These are phyloP conservation scores for Cytospora mali DNA, from an alignment of 2,329 filamentous ascomycete genomes.

Conservation along the genomic window DNA sequence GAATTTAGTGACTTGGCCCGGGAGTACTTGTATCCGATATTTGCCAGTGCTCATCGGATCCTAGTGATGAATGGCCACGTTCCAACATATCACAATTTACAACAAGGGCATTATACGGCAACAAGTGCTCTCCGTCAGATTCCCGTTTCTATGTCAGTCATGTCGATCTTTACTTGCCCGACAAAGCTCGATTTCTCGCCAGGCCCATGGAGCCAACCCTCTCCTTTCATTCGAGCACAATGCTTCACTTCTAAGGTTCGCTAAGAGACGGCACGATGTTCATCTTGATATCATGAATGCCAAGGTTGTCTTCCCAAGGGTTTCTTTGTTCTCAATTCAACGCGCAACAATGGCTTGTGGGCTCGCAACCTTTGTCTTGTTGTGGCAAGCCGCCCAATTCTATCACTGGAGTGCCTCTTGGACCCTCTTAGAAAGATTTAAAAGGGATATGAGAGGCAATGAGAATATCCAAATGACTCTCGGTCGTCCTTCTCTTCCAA, in stretches of 20 bases:
- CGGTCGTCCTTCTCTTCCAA: neutral
- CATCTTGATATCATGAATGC: neutral
- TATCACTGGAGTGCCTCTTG: neutral
- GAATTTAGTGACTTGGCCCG: too few relatives aligned
- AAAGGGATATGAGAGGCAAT: neutral
- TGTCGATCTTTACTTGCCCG: neutral
- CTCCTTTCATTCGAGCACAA: neutral
- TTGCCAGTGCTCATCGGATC: neutral
- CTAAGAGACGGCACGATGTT: neutral
- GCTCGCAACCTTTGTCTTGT: neutral
- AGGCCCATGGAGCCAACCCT: neutral
- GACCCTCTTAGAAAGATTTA: neutral
- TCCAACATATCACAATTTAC: neutral
- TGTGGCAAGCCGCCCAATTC: neutral
- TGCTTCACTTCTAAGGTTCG: too few relatives aligned
- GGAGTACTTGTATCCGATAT: neutral
- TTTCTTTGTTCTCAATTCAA: conserved; percentile 4
- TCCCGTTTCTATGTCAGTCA: neutral
- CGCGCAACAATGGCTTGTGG: neutral
- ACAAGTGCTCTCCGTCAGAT: neutral
- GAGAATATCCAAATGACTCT: neutral
- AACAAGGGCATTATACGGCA: neutral
- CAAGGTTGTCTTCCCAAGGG: neutral
- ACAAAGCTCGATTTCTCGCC: neutral
- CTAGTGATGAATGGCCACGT: neutral